Conservation (phyloP, 192 early-diverging fungal species). For the Rhizophlyctis rosea region DNA sequence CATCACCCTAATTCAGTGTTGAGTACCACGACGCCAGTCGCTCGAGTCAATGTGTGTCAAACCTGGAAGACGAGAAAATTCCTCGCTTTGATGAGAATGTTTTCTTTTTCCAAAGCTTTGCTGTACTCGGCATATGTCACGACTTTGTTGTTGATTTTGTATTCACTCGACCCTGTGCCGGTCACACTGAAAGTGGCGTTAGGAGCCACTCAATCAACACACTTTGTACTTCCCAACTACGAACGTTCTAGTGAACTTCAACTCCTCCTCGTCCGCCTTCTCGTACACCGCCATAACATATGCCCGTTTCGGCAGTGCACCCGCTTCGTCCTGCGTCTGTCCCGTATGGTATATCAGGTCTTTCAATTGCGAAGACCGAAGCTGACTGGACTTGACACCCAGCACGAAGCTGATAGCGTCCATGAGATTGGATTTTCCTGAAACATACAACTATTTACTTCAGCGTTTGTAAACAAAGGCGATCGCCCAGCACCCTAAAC, state of each 20-base stretch:
- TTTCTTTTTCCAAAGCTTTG: conserved; percentile 71
- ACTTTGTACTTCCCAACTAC: neutral
- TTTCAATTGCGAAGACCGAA: conserved; percentile 83
- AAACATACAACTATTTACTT: neutral
- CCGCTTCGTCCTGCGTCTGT: conserved; percentile 29
- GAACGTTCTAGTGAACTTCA: conserved; percentile 75
- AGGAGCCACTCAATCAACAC: neutral
- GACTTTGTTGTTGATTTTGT: conserved; percentile 73
- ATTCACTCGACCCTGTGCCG: conserved; percentile 72
- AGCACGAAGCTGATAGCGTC: conserved; percentile 99
- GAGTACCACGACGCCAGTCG: too few relatives aligned
- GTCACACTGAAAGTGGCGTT: conserved; percentile 38
- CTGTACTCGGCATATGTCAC: conserved; percentile 80
- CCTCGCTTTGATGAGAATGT: conserved; percentile 90
- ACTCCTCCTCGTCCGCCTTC: conserved; percentile 54
- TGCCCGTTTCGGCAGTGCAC: conserved; percentile 42
- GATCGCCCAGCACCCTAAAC: neutral
- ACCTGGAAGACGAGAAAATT: conserved; percentile 98
- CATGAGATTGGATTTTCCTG: conserved; percentile 98
- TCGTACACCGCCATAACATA: conserved; percentile 86
- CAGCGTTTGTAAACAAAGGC: neutral
- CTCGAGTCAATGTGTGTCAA: neutral
- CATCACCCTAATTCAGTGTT: conserved; percentile 78
- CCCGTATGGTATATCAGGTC: conserved; percentile 86
- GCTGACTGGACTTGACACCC: conserved; percentile 86